Evolutionary conservation across 1,284 basidiomycete species (phyloP), one percentile per base, ranked within the genome.

Genomic region (Tilletia horrida): DNA sequence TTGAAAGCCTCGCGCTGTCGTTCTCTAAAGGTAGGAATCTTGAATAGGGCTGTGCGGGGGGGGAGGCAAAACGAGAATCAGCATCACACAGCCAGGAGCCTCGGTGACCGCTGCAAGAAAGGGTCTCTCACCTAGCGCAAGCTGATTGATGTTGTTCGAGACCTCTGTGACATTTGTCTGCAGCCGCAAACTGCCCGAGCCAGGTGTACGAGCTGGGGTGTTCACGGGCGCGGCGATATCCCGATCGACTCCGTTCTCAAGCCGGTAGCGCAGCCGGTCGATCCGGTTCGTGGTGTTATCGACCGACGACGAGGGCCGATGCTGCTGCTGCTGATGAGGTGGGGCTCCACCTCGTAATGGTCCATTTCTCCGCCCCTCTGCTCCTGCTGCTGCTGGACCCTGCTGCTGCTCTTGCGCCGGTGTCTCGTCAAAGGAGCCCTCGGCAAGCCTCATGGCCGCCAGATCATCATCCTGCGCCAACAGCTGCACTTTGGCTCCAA

Each of bases 1-100:
- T 59, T 59, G 29, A 59, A 59, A 7, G 55, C 55, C n/a, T 59
- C 55, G 9, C 55, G 55, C 29, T 59, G 55, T 31, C 55, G 55
- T 40, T 59, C 55, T 16, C 55, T 25, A 27, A 59, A 59, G 4
- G 55, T 59, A 8, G 55, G 55, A 29, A 59, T 59, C 55, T 59
- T 31, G 55, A 59, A 59, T 16, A 59, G 31, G 29, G 55, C 55
- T 55, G n/a, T 14, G 25, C 2, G 25, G 7, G 25, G 7, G 50
- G 16, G 25, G 50, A 27, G 21, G 3, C 11, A 27, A 27, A 18
- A 23, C 16, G 45, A 18, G 16, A 23, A 18, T 48, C 45, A n/a
- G n/a, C n/a, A n/a, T n/a, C n/a, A n/a, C n/a, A n/a, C n/a, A n/a
- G n/a, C n/a, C n/a, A n/a, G n/a, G 43, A 9, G 9, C 43, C 9